Base-by-base conservation (phyloP, 768 basidiomycete species). In the Russula vinacea region DNA sequence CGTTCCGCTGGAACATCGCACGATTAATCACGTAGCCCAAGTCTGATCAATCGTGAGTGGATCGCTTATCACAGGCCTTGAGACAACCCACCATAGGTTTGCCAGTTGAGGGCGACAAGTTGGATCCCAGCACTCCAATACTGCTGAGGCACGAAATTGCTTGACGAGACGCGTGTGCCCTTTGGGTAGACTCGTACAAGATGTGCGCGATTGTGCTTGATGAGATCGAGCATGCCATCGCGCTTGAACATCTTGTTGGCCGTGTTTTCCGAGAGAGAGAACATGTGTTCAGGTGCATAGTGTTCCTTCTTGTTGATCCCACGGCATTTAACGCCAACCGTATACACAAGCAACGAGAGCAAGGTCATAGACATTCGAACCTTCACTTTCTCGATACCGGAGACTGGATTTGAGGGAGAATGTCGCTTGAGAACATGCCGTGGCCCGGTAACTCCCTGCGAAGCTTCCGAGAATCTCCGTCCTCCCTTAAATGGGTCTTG, bases 21-120 rank as follows among this genome's bases (percentile, higher is more conserved):
- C 90, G 86, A 71, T 97, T 99, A 73, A 98, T 92, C 78, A 88
- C 86, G 71, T 88, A 90, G 2, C 93, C 94, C 56, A 93, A 76
- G 75, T 98, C 94, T 94, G 73, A 5, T 57, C 33, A 26, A 39
- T 58, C 17, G 62, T 70, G 47, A 69, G 62, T 49, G 45, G 3
- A 33, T 13, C 4, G 37, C 19, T 8, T 10, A 2, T 37, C 54
- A 26, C 13, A 44, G 42, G 16, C 19, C 17, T 24, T 37, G 44
- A 24, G 32, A 8, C 17, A 22, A 78, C 86, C 60, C 71, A 95
- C 94, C 94, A 68, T 87, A 87, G 0, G 94, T 98, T 75, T 99
- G 96, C 94, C 94, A 98, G 74, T 99, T 99, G 60, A 99, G 81
- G 9, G 96, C 94, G 0, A 94, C 94, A 6, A 98, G 75, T 74